A percentile compares a stretch with the other conserved stretches of the same genome.
Conservation (phyloP, 176 grass and related monocot genomes). For the Carex pumila region DNA sequence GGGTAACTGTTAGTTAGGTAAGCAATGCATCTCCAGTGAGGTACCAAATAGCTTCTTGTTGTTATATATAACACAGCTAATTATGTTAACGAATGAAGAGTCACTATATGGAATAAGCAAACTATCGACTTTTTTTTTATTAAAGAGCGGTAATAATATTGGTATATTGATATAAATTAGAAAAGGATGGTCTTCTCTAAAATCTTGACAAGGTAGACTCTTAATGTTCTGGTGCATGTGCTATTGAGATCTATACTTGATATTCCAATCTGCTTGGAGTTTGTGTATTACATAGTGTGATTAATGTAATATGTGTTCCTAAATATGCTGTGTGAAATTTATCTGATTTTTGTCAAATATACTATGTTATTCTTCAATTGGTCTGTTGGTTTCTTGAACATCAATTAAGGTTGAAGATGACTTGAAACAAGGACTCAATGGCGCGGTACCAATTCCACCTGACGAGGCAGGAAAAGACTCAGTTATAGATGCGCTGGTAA, state of each 20-base stretch:
- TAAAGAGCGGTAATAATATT: neutral
- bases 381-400: neutral
- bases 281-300: neutral
- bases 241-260: neutral
- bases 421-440: constrained; percentile 39
- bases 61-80: neutral
- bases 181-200: neutral
- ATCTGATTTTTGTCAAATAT: neutral
- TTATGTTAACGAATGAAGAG: neutral
- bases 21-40: neutral
- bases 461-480: constrained; percentile 36
- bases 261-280: neutral
- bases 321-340: neutral
- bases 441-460: constrained; percentile 45
- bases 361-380: neutral
- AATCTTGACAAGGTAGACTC: neutral
- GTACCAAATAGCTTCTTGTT: neutral
- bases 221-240: neutral
- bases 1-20: neutral
- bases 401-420: constrained; percentile 47
- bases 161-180: neutral
- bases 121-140: neutral
- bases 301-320: neutral
- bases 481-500: constrained; percentile 43
- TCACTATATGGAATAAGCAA: neutral